Evolutionary conservation across 306 rosid genomes (phyloP), one percentile per base, ranked within the genome.

Genomic region (Lathyrus tuberosus): DNA sequence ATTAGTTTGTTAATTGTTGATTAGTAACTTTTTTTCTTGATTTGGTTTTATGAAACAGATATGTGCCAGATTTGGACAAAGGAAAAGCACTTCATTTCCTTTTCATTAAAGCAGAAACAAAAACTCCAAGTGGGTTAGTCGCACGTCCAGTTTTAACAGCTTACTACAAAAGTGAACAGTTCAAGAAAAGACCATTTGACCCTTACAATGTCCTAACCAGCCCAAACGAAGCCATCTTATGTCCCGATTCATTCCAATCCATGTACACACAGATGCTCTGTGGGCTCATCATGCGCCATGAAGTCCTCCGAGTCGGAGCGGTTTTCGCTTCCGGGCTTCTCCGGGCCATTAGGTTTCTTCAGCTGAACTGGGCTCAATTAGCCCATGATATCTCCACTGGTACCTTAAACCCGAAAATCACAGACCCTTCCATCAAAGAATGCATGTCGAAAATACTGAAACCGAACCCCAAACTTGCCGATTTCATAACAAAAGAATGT

Each of bases 261-360:
- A 91, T 94, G 99, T 94, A 94, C 72, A 71, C 95, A 0, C 99
- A 94, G 68, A 94, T 94, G 99, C 57, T 94, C 1, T 94, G 99
- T 18, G 99, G 99, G 57, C 87, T 94, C 68, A 40, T 85, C 68
- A 86, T 84, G 96, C 96, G 92, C 73, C 72, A 44, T 3, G 61
- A 91, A 65, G 99, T 94, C 42, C 96, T 94, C 33, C 69, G 97
- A 0, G 88, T 94, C 2, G 97, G 99, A 0, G 99, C 97, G 0
- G 88, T 94, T 11, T 94, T 94, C 1, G 97, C 97, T 73, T 94
- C 99, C 6, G 97, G 97, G 7, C 95, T 94, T 28, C 92, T 94
- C 20, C 63, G 97, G 4, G 97, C 97, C 83, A 89, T 94, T 18
- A 78, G 87, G 4, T 94, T 94, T 76, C 95, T 94, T 48, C 95